Conservation (phyloP, 352 stramenopile species). For the Aphanomyces stellatus region DNA sequence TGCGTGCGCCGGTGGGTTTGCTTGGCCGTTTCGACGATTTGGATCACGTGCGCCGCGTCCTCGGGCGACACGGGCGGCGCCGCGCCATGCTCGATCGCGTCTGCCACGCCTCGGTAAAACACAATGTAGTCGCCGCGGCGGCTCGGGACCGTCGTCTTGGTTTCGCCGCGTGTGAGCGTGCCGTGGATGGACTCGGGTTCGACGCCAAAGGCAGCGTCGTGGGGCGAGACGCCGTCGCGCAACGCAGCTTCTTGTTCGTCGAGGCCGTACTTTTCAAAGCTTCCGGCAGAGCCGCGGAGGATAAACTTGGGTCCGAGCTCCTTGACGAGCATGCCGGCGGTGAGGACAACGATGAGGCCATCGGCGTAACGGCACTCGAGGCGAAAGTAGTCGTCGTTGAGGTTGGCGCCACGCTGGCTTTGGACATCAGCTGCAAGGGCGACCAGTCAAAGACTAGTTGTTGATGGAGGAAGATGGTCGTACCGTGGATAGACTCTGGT, state of each 20-base stretch:
- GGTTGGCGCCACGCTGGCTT: constrained; percentile 53
- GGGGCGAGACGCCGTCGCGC: constrained; percentile 39
- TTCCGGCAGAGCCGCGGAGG: constrained; percentile 45
- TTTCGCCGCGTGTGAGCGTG: constrained; percentile 27
- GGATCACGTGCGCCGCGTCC: constrained; percentile 49
- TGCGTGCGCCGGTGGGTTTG: constrained; percentile 28
- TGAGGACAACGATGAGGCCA: constrained; percentile 47
- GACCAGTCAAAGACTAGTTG: not conserved
- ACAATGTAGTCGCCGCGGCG: constrained; percentile 44
- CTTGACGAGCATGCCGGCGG: constrained; percentile 56
- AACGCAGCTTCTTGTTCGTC: constrained; percentile 56
- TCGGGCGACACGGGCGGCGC: constrained; percentile 43
- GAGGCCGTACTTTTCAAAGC: constrained; percentile 51
- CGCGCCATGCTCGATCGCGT: constrained; percentile 40
- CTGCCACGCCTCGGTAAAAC: constrained; percentile 66
- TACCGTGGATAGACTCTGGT: constrained; percentile 29
- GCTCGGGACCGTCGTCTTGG: constrained; percentile 30
- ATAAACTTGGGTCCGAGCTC: constrained; percentile 53
- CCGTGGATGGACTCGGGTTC: constrained; percentile 41
- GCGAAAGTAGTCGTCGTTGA: constrained; percentile 68
- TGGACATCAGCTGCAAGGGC: constrained; percentile 40
- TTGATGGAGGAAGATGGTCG: not conserved
- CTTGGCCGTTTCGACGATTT: constrained; percentile 63
- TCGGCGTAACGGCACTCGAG: constrained; percentile 51
- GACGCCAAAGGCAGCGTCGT: constrained; percentile 31